Base-by-base conservation (phyloP, 2,329 filamentous ascomycete species). In the Venturia nashicola region DNA sequence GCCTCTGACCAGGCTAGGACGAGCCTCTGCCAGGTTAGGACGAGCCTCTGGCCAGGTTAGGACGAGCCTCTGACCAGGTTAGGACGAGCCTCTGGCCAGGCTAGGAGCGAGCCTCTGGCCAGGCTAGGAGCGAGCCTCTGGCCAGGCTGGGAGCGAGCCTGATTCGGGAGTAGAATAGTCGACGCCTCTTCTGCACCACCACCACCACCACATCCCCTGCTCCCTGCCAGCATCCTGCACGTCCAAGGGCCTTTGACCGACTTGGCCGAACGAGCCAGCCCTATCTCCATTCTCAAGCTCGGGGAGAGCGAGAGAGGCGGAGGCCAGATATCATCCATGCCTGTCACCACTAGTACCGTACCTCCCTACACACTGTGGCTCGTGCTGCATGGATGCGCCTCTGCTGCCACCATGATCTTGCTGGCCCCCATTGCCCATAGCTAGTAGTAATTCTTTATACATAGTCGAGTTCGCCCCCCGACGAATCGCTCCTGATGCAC, bases 271-370 rank as follows among this genome's bases (percentile, higher is more conserved):
- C 5, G 8, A 18, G 36, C 59, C 59, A 60, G 59, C 59, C 59
- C 59, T 60, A 60, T 60, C 59, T n/a, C n/a, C n/a, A n/a, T n/a
- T n/a, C n/a, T 60, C n/a, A 16, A 44, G 59, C 59, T 60, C 59
- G 59, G 59, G 59, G 51, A 57, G 51, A 44, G 59, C 36, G 59
- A 60, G 39, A 42, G 59, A 60, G 42, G 42, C 42, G 59, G 59
- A 42, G 59, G 59, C 27, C 27, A 57, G 51, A 57, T n/a, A n/a
- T n/a, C n/a, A n/a, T n/a, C 14, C 14, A 60, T 43, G 57, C 34
- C n/a, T 40, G 40, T 42, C 40, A 20, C 40, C 16, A 27, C 40
- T n/a, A n/a, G n/a, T n/a, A 6, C 16, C 7, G 34, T 59, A 16
- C 18, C 23, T 42, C 27, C 51, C 11, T 57, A 57, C 51, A 57